Evolutionary conservation across 2,329 filamentous ascomycete genomes (phyloP), one percentile per base, ranked within the genome.

Genomic region (Sarocladiaceae sp.): DNA sequence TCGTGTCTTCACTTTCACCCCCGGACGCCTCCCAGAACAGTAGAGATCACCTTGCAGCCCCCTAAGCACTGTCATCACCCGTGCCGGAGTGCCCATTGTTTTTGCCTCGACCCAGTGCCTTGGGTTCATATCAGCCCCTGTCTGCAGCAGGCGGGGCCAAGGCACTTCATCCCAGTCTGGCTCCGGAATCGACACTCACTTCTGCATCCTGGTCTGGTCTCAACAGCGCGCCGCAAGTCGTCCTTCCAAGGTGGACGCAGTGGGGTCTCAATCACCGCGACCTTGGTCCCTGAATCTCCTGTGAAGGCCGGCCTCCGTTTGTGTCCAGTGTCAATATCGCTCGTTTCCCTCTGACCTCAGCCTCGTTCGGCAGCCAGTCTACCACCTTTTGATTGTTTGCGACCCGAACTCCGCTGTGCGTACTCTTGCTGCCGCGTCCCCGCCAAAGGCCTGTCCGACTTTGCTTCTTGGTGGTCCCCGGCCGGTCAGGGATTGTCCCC

Each of bases 231-330:
- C 29, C 37, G 37, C 23, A 41, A 27, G 12, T 16, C 26, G 20
- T 24, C 9, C 34, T 4, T 19, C n/a, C 20, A 21, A 39, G 34
- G 37, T 27, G 37, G 37, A 41, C 37, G 23, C 29, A 24, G 37
- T 41, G 37, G 37, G 13, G 21, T 27, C 37, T 29, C 37, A 41
- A 41, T 41, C 15, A 41, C 37, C 16, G 37, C 37, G 29, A 41
- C 37, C 23, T 41, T 41, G 21, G 37, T 41, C 37, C 37, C 37
- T 41, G 37, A 29, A 41, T 41, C 37, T 41, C 37, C n/a, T 41
- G 5, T 24, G 23, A 29, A 15, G n/a, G 23, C 37, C n/a, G n/a
- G n/a, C n/a, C n/a, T n/a, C n/a, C n/a, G n/a, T n/a, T n/a, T n/a
- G n/a, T n/a, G n/a, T n/a, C n/a, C n/a, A n/a, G n/a, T n/a, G n/a